Evolutionary conservation across 1,139 yeast genomes (phyloP).

Genomic region (Saccharomyces hybrid): DNA sequence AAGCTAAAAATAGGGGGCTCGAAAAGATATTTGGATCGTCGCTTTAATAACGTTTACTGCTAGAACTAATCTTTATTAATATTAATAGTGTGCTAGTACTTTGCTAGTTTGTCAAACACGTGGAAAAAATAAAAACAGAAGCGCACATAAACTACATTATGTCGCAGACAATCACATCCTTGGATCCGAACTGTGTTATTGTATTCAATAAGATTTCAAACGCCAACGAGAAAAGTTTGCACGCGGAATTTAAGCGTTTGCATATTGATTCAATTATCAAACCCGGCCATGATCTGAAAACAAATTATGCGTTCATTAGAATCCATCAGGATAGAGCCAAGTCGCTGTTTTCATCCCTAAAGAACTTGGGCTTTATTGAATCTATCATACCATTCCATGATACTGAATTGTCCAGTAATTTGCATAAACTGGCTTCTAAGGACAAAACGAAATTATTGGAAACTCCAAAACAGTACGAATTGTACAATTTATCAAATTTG

Average conservation of each 20-base stretch:
- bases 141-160: not conserved
- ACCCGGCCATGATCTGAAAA: slow-evolving; percentile 19
- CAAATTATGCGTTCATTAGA: slow-evolving; percentile 21
- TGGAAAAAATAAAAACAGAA: not conserved
- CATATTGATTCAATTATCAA: slow-evolving; percentile 16
- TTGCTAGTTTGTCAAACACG: not conserved
- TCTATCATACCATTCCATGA: slow-evolving; percentile 57
- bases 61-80: not conserved
- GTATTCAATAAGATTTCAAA: slow-evolving; percentile 2
- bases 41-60: not conserved
- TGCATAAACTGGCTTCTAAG: slow-evolving; percentile 11
- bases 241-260: slow-evolving; percentile 11
- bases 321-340: slow-evolving; percentile 8
- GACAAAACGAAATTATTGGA: slow-evolving; percentile 8
- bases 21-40: not conserved
- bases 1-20: not conserved
- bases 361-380: slow-evolving; percentile 46
- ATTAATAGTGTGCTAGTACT: not conserved
- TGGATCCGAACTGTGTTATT: slow-evolving; percentile 6
- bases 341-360: slow-evolving; percentile 5
- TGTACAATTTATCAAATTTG: slow-evolving; percentile 17
- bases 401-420: slow-evolving; percentile 30
- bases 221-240: slow-evolving; percentile 1
- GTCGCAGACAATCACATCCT: not conserved
- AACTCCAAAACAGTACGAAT: slow-evolving; percentile 18